Base-by-base conservation (phyloP, 2,329 filamentous ascomycete species). In the Fusarium secorum region DNA sequence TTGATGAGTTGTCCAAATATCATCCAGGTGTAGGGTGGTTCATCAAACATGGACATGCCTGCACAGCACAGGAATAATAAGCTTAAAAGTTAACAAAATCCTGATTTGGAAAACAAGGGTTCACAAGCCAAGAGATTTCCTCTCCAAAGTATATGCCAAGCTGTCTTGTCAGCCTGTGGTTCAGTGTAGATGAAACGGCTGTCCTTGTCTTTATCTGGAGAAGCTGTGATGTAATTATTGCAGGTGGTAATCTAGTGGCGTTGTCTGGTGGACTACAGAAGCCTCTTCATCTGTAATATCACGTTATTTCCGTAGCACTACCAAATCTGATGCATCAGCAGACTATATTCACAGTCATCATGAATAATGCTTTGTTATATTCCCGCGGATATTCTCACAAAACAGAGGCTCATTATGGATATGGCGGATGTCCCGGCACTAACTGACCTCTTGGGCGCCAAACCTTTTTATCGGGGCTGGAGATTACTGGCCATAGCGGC, bases 391-490 rank as follows among this genome's bases (percentile, higher is more conserved):
- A 35, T 4, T 22, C 8, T 5, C n/a, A 17, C n/a, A 20, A 3
- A 24, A 42, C 3, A 41, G 9, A 44, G 48, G 30, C 48, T 36
- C 33, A 45, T 28, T 4, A 26, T 35, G 46, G 30, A 20, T 32
- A 22, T 51, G 11, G 30, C 56, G 56, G 56, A 59, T 54, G 48
- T 59, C 30, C 56, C 56, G 56, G 55, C 55, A 52, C 44, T 52
- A 52, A 39, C 4, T 5, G 20, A 28, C 14, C 33, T n/a, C 36
- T 48, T 42, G 51, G 32, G 51, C 39, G 39, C 26, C 46, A 35
- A 54, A 59, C 30, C 18, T 11, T 59, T 60, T 52, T 22, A 35
- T 28, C 28, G 62, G 61, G 62, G 48, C 62, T 51, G 59, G 63
- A 65, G 61, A 66, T 66, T 58, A 41, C 33, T 35, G 46, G 63